These are phyloP conservation scores for Nannizzia gypsea DNA, from an alignment of 2,329 filamentous ascomycete species.

Conservation along the genomic window DNA sequence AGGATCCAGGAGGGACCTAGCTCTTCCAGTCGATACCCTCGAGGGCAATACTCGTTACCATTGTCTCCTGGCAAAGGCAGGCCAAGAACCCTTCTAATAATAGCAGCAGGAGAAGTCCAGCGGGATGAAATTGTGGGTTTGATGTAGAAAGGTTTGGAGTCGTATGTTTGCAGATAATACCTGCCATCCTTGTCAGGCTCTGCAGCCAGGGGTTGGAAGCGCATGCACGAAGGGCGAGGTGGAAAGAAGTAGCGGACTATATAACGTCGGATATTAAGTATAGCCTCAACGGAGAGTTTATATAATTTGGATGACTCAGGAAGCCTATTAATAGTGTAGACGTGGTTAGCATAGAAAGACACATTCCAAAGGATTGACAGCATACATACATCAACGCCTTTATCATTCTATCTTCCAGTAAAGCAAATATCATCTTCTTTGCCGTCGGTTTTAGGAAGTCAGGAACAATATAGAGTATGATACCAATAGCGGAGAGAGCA, in stretches of 20 bases:
- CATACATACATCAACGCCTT: constrained; percentile 48
- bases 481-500: neutral
- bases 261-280: constrained; percentile 42
- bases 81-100: constrained; percentile 37
- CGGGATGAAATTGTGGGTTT: constrained; percentile 47
- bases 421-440: constrained; percentile 41
- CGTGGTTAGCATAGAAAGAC: neutral
- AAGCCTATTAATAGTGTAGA: neutral
- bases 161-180: constrained; percentile 41
- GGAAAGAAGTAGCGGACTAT: constrained; percentile 47
- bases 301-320: neutral
- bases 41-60: constrained; percentile 35
- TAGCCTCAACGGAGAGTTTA: constrained; percentile 32
- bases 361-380: neutral
- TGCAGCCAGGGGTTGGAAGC: constrained; percentile 31
- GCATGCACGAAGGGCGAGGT: constrained; percentile 41
- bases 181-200: constrained; percentile 44
- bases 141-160: constrained; percentile 54
- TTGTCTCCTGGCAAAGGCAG: constrained; percentile 37
- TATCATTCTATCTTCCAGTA: constrained; percentile 54
- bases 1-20: constrained; percentile 43
- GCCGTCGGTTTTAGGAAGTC: constrained; percentile 35
- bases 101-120: constrained; percentile 45
- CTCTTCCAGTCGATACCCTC: constrained; percentile 42
- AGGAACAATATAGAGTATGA: constrained; percentile 48